Evolutionary conservation across 2,329 filamentous ascomycete species (phyloP), one percentile per base, ranked within the genome.

Genomic region (Neocucurbitaria cava): DNA sequence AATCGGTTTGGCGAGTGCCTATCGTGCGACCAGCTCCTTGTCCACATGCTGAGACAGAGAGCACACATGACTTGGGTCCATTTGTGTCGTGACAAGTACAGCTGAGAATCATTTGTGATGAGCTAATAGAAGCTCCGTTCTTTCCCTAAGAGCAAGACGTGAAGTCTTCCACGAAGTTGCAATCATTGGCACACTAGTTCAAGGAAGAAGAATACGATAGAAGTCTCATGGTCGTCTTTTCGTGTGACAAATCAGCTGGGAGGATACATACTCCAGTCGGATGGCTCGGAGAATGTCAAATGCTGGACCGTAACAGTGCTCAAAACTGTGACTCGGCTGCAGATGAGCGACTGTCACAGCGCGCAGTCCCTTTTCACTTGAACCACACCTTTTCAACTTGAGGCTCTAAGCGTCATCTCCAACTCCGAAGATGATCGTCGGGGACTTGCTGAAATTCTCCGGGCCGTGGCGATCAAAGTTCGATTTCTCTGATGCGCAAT

Each of bases 371-470:
- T 21, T 43, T 35, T 52, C 18, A 42, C 52, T 51, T 46, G 56
- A 35, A 39, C 52, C 56, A 53, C 49, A 31, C 23, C 15, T 18
- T 30, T 46, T 44, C 33, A 57, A 48, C 51, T 49, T 48, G 51
- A 62, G 59, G 53, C 59, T 60, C 57, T 47, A 54, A 28, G 43
- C 47, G 50, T 5, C 42, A 36, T 49, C 28, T 44, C 46, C 39
- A 42, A 21, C 36, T 41, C 50, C 28, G 47, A 46, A 35, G 46
- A 41, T 24, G 45, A 48, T 38, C 47, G 45, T 57, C 50, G 53
- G 59, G 59, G 59, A 53, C 50, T 46, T 49, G 45, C 26, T 59
- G 40, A 41, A 15, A 24, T 15, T 59, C 43, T 61, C 59, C 59
- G 59, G 40, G 40, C 56, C 49, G 49, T 39, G 41, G 36, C 36